Evolutionary conservation across 805 yeast genomes (phyloP), one percentile per base, ranked within the genome.

Genomic region (Myxozyma vanderwaltii): DNA sequence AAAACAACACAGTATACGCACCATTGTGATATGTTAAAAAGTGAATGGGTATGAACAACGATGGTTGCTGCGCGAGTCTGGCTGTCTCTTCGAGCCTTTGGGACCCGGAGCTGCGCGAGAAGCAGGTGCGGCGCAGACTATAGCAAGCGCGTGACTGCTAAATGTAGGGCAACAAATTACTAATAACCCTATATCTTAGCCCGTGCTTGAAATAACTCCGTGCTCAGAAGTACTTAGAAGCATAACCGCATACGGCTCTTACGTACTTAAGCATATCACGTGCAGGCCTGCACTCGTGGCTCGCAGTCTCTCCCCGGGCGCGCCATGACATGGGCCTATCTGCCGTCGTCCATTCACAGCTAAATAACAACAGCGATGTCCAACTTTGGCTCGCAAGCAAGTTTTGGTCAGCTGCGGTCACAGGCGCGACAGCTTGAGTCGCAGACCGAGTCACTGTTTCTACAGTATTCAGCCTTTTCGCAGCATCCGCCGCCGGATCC

Each of bases 361-460:
- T 2, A 27, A 15, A n/a, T n/a, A 36, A 27, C 39, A 13, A 19
- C 27, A 19, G 13, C 24, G n/a, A 58, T 58, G 62, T 26, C 58
- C 23, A 58, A 58, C 10, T 53, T 38, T 51, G 27, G 54, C 29
- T 43, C 62, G 21, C 49, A 53, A 38, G 58, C 62, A 19, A 75
- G 88, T 2, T 88, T 87, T 71, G 78, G 83, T 17, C 89, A 89
- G 49, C 78, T 83, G 13, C 79, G 96, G 70, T 77, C 87, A 29
- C 88, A 86, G 68, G 83, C 86, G 0, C 76, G 91, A 36, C 78
- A 84, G 6, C 74, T 86, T 50, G 97, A 92, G 71, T 82, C 85
- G 52, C 88, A 86, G 69, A 80, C 92, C 2, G 82, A 83, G 52
- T 67, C 76, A 1, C 74, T 81, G 24, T 74, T 86, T 27, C 75